Evolutionary conservation across 225 moss, liverwort and hornwort genomes (phyloP).

Genomic region (Physcomitrium patens): DNA sequence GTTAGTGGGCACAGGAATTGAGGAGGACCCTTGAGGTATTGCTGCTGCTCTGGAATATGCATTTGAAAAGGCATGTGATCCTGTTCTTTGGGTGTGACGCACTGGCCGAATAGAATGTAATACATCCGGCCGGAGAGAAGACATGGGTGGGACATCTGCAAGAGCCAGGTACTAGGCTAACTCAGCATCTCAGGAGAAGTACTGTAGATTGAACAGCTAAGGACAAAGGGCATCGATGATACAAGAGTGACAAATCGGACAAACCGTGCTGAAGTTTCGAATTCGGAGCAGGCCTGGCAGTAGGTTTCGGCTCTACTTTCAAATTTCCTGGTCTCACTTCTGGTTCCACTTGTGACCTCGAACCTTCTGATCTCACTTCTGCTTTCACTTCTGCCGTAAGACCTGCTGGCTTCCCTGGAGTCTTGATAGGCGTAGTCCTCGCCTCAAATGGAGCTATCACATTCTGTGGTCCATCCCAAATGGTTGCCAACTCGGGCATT

Average conservation of each 20-base stretch:
- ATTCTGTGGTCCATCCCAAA: conserved; percentile 59
- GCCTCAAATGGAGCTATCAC: conserved; percentile 37
- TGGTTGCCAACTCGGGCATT: conserved; percentile 63
- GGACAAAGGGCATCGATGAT: not conserved
- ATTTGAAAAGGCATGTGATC: conserved; percentile 55
- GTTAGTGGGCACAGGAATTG: conserved; percentile 47
- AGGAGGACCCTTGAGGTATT: conserved; percentile 47
- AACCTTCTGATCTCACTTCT: too few relatives aligned
- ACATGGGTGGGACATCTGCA: conserved; percentile 37
- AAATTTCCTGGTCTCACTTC: conserved; percentile 10
- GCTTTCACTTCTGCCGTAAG: not conserved
- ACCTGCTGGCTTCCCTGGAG: conserved; percentile 13
- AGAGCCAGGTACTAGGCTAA: not conserved
- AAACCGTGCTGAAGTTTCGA: conserved; percentile 44
- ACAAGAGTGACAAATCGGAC: not conserved
- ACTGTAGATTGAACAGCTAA: not conserved
- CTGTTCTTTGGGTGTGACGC: conserved; percentile 35
- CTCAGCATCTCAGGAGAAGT: conserved; percentile 3
- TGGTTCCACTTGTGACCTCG: not conserved
- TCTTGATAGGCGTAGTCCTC: conserved; percentile 28
- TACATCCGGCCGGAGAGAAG: conserved; percentile 35
- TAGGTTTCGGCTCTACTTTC: too few relatives aligned
- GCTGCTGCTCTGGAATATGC: conserved; percentile 56
- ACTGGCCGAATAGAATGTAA: conserved; percentile 43
- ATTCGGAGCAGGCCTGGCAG: not conserved